Base-by-base conservation (phyloP, 2,329 filamentous ascomycete species). In the Magnaporthiopsis incrustans region DNA sequence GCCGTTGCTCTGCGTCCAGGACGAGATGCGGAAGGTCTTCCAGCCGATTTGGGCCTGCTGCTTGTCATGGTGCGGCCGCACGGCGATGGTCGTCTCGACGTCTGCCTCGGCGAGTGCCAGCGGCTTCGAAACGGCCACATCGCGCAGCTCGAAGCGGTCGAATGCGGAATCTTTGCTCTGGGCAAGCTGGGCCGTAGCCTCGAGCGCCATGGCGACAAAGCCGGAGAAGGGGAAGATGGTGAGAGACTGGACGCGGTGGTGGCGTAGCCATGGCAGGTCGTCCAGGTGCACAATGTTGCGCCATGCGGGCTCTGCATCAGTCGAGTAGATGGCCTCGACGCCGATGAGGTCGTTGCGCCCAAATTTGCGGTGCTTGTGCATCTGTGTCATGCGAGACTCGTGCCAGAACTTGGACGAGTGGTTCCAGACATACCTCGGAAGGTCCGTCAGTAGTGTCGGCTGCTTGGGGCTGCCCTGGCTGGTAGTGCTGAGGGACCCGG, bases 21-120 rank as follows among this genome's bases (percentile, higher is more conserved):
- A 85, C 59, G 77, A 82, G 35, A 87, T 81, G 2, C 77, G 73
- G 72, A 87, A 87, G 69, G 84, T 81, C 60, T 83, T 77, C 82
- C 82, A 85, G 3, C 73, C 70, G 33, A 80, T 78, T 0, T 78
- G 79, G 15, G 73, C 75, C 2, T 72, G 71, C 15, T 76, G 70
- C 0, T 74, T 76, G 4, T 81, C 79, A 62, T 73, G 74, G 67
- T 77, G 73, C 0, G 77, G 70, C n/a, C 77, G 72, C 11, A 84
- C 74, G 26, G 77, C 77, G 35, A 81, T 79, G 6, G 77, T 83
- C 69, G 81, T 79, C 69, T 84, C 82, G 2, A 80, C 71, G 63
- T 82, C 79, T 33, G 77, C 77, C 60, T 84, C 79, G 4, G 75
- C 73, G 3, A 83, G 73, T 3, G 82, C 74, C n/a, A 83, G 73